Base-by-base conservation (phyloP, 257 asterid species). In the Agastache rugosa region DNA sequence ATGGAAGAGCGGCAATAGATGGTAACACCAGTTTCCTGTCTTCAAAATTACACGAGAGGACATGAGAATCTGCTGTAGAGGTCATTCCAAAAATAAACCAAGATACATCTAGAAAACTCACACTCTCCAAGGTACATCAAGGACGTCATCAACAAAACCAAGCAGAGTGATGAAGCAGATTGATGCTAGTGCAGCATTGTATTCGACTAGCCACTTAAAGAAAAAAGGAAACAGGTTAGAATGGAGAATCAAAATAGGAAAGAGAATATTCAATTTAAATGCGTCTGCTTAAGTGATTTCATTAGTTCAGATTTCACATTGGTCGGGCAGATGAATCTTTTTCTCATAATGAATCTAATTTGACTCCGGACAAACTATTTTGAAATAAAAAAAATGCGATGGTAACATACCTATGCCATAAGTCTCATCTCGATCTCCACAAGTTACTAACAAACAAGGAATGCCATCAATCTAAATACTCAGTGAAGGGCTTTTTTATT, bases 111-210 rank as follows among this genome's bases (percentile, higher is more conserved):
- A 51, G 74, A 66, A 78, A 47, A 82, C 97, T 89, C 86, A 93
- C 98, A 93, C 98, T 84, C 98, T 90, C 99, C 99, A 95, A 69
- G 99, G 99, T 66, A 93, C 85, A 73, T 92, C 99, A 75, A 94
- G 99, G 78, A 94, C 99, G 31, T 94, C 99, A 81, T 95, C 99
- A 23, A 95, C 88, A 78, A 95, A 95, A 48, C 99, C 99, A 64
- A 95, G 98, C 69, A 95, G 85, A 63, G 89, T 85, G 97, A 95
- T 95, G 88, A 95, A 95, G 89, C 97, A 88, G 70, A 95, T 78
- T 14, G 98, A 92, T 77, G 98, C 96, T 61, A 95, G 87, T 22
- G 97, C 99, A 16, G 99, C 99, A 83, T 93, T 93, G 90, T 93
- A 93, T 70, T 92, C 99, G 25, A 95, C 98, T 37, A 93, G 96